phyloP scores from a whole-genome alignment of 805 yeast species.

The Saturnispora quitensis region DNA sequence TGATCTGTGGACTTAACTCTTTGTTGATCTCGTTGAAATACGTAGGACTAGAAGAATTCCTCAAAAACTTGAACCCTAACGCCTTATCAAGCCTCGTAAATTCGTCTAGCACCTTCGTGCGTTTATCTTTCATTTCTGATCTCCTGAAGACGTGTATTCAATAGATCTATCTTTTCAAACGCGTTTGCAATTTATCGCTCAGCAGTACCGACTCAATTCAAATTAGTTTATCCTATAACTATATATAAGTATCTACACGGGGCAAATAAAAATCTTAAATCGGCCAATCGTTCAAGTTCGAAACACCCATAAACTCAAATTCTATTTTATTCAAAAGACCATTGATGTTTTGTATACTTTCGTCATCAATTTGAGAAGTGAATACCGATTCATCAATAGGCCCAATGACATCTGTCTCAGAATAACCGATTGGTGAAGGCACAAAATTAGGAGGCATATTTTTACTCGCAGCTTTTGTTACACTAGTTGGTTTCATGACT shows the following conservation, averaged over 20 bases:
- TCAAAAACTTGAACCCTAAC: conserved; percentile 3
- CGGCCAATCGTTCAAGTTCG: conserved; percentile 20
- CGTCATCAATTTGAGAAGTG: conserved; percentile 1
- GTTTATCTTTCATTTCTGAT: not conserved
- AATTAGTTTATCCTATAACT: no score
- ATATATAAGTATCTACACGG: not conserved
- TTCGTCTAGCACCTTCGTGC: not conserved
- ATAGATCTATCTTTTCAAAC: not conserved
- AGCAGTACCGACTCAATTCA: not conserved
- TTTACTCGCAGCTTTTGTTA: not conserved
- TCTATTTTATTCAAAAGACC: conserved; percentile 6
- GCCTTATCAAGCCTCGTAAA: conserved; percentile 5
- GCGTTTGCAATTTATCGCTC: not conserved
- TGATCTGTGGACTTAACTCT: conserved; percentile 4
- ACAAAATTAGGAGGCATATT: conserved; percentile 8
- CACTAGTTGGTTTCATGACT: conserved; percentile 7
- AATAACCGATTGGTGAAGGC: conserved; percentile 28
- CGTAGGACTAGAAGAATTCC: conserved; percentile 1
- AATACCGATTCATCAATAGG: not conserved
- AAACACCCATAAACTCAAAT: conserved; percentile 4
- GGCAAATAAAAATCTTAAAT: not conserved
- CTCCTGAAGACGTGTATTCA: not conserved
- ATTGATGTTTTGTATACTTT: conserved; percentile 6
- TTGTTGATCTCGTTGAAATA: conserved; percentile 6
- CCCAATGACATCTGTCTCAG: conserved; percentile 10